These are phyloP conservation scores for Pythium biforme DNA, from an alignment of 352 stramenopile genomes.

Conservation along the genomic window DNA sequence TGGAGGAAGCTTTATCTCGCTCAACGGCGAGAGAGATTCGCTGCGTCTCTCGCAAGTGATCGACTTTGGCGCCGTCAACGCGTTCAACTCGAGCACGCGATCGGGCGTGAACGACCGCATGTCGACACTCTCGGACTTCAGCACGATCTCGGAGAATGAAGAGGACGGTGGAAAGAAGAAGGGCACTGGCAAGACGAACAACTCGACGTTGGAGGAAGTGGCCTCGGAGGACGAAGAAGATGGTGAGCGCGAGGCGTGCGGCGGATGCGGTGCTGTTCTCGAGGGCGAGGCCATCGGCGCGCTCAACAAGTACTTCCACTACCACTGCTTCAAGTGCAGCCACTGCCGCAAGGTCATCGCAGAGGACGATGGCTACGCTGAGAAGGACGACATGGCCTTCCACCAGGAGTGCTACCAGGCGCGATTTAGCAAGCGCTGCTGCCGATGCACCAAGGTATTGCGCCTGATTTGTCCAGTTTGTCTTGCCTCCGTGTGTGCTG, in stretches of 20 bases:
- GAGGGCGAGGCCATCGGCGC: slow-evolving; percentile 80
- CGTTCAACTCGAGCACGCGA: slow-evolving; percentile 32
- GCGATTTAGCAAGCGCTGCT: slow-evolving; percentile 80
- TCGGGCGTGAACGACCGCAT: slow-evolving; percentile 33
- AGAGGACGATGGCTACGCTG: slow-evolving; percentile 78
- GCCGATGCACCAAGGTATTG: slow-evolving; percentile 62
- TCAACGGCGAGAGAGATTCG: slow-evolving; percentile 62
- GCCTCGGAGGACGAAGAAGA: slow-evolving; percentile 48
- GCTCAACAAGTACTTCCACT: slow-evolving; percentile 81
- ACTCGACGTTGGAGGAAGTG: slow-evolving; percentile 16
- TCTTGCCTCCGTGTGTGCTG: no score
- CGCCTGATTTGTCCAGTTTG: background rate
- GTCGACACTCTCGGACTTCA: slow-evolving; percentile 56
- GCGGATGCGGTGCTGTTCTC: slow-evolving; percentile 62
- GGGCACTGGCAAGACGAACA: background rate
- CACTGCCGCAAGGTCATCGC: slow-evolving; percentile 69
- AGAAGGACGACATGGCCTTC: slow-evolving; percentile 80
- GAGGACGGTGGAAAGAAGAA: slow-evolving; percentile 15
- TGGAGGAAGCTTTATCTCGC: slow-evolving; percentile 39
- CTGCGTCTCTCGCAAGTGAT: slow-evolving; percentile 77
- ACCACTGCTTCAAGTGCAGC: slow-evolving; percentile 85
- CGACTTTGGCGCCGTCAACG: slow-evolving; percentile 62
- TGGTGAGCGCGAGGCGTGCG: slow-evolving; percentile 70
- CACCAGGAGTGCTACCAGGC: slow-evolving; percentile 79
- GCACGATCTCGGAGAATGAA: slow-evolving; percentile 51